Evolutionary conservation across 257 asterid species (phyloP).

Genomic region (Solanum corneliomulleri): DNA sequence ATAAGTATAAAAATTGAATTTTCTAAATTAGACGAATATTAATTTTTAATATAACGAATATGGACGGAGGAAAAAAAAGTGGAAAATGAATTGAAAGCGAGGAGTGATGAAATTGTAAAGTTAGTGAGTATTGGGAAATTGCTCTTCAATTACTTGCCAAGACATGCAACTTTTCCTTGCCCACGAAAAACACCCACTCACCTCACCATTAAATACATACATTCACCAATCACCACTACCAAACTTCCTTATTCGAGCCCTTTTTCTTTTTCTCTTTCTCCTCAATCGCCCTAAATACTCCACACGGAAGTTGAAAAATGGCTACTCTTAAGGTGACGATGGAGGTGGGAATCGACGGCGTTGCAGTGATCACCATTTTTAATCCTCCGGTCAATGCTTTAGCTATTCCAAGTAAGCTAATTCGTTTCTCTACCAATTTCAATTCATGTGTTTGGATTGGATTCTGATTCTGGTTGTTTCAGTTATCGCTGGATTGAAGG

Average conservation of each 20-base stretch:
- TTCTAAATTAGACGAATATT: too few species aligned
- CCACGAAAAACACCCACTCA: not conserved
- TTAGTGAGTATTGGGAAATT: not conserved
- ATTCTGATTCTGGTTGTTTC: not conserved
- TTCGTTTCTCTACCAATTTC: not conserved
- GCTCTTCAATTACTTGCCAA: not conserved
- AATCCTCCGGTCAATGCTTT: conserved; percentile 93
- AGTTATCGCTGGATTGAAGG: conserved; percentile 70
- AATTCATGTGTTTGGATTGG: not conserved
- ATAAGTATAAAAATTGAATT: too few species aligned
- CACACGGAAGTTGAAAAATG: conserved; percentile 14
- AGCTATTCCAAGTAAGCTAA: conserved; percentile 47
- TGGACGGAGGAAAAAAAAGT: not conserved
- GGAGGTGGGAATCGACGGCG: conserved; percentile 91
- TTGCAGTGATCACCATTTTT: conserved; percentile 66
- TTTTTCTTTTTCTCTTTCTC: not conserved
- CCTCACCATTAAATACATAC: not conserved
- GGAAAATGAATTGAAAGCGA: not conserved
- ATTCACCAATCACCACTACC: not conserved
- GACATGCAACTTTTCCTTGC: not conserved
- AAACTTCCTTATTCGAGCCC: not conserved
- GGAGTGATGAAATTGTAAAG: not conserved
- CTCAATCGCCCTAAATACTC: not conserved
- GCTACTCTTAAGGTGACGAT: conserved; percentile 41
- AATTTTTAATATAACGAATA: too few species aligned